Percentiles rank a stretch among this genome's conserved stretches.
phyloP scores from a whole-genome alignment of 306 rosid genomes.

The Quercus dentata region DNA sequence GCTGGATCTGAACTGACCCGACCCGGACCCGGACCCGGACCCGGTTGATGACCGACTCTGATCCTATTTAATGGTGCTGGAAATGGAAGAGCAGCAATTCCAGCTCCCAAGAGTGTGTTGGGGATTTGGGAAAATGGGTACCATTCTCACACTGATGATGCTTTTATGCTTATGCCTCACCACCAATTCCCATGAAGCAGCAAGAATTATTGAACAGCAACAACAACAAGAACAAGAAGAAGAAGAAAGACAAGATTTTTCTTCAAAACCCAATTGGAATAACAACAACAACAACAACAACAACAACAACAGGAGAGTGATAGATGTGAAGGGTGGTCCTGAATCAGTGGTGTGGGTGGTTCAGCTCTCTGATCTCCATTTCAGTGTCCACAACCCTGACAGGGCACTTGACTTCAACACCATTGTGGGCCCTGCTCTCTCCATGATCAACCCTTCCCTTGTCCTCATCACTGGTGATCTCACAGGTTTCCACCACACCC shows the following conservation, averaged over 20 bases:
- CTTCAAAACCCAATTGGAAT: not conserved
- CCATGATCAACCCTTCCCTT: constrained; percentile 87
- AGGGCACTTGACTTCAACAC: constrained; percentile 62
- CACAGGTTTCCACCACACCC: constrained; percentile 45
- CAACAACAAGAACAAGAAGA: too few species aligned
- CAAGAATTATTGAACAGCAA: not conserved
- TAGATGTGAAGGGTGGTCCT: constrained; percentile 40
- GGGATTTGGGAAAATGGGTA: not conserved
- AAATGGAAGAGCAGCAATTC: not conserved
- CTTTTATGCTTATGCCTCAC: not conserved
- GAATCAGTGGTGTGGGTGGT: constrained; percentile 81
- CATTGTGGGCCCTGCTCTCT: constrained; percentile 66
- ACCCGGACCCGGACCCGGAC: too few species aligned
- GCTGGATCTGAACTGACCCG: too few species aligned
- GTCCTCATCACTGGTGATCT: constrained; percentile 95
- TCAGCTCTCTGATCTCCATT: constrained; percentile 97
- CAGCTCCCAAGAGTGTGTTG: not conserved
- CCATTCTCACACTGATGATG: not conserved
- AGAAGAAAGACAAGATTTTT: not conserved
- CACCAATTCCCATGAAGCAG: not conserved
- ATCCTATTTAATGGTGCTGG: not conserved
- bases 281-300: not conserved
- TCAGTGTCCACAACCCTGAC: constrained; percentile 85
- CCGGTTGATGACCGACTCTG: too few species aligned
- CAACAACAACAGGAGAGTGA: constrained; percentile 5